Base-by-base conservation (phyloP, 1,139 yeast species). In the Lodderomyces oxycetoniae region DNA sequence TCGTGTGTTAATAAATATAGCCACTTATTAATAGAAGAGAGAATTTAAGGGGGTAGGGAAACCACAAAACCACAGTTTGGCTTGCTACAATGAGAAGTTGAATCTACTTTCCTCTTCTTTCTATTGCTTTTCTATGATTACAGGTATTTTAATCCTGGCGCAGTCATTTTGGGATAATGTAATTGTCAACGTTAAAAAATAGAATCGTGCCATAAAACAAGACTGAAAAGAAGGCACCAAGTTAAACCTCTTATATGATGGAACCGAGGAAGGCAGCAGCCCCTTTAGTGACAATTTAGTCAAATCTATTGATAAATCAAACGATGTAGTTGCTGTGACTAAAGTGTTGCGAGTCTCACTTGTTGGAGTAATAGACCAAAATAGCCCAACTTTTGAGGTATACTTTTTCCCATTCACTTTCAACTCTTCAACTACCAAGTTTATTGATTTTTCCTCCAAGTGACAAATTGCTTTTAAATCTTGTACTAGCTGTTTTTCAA, bases 221-320 rank as follows among this genome's bases (percentile, higher is more conserved):
- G 55, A 47, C 43, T 67, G 72, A 47, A 67, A 67, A 34, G 57
- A 59, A 1, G 73, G 72, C 3, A 63, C 59, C 17, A 67, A 50
- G 21, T 59, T 55, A 35, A 60, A 53, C 2, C 34, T 26, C 28
- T 51, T 47, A 31, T 37, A 45, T 1, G 46, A 39, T 10, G 8
- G 30, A 26, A 4, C 28, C 17, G 26, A 35, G 5, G 11, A 8
- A 7, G 10, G 4, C 17, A 28, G 22, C 20, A n/a, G 4, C 13
- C 47, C 42, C 31, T 44, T 47, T 20, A 41, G 17, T 3, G 26
- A 12, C 23, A 41, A 34, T 11, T 32, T 33, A 25, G 38, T 40
- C 24, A 45, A 35, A 29, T 45, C 31, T 8, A 45, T 21, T 10
- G 32, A 32, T 8, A 45, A 16, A 12, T 37, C 37, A 19, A 45